phyloP scores from a whole-genome alignment of 139 green algal species.

The Auxenochlorella protothecoides region DNA sequence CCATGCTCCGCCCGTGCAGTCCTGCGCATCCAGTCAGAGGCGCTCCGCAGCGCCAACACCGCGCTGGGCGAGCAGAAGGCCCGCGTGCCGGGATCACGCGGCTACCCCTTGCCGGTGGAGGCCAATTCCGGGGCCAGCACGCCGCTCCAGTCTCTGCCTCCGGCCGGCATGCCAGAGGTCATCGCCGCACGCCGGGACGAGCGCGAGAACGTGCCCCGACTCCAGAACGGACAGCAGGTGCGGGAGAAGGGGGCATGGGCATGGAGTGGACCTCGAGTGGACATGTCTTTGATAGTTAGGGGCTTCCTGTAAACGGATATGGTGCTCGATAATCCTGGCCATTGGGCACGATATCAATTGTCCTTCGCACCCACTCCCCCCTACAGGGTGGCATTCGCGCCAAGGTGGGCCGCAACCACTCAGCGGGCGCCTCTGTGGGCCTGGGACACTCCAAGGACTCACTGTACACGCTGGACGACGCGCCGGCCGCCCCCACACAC shows the following conservation, averaged over 20 bases:
- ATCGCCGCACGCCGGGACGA: too few species aligned
- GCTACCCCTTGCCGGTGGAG: constrained; percentile 10
- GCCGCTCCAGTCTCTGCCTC: too few species aligned
- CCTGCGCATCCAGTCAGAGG: constrained; percentile 52
- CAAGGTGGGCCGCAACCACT: too few species aligned
- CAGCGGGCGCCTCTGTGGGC: background rate
- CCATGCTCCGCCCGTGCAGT: constrained; percentile 10
- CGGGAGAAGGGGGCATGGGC: constrained; percentile 1
- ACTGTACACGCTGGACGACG: constrained; percentile 19
- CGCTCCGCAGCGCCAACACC: constrained; percentile 34
- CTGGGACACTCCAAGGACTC: constrained; percentile 13
- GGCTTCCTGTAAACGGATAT: too few species aligned
- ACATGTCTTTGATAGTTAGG: too few species aligned
- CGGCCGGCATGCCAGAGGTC: too few species aligned
- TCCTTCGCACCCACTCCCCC: too few species aligned
- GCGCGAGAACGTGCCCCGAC: background rate
- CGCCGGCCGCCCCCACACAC: constrained; percentile 17
- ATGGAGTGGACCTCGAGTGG: too few species aligned
- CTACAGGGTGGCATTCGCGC: too few species aligned
- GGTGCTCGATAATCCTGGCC: too few species aligned
- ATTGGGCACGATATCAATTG: too few species aligned
- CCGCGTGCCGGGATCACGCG: constrained; percentile 14
- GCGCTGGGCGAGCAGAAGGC: constrained; percentile 36
- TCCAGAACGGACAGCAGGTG: constrained; percentile 6
- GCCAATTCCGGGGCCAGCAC: constrained; percentile 3